Base-by-base conservation (phyloP, 306 rosid species). In the Lupinus albus region DNA sequence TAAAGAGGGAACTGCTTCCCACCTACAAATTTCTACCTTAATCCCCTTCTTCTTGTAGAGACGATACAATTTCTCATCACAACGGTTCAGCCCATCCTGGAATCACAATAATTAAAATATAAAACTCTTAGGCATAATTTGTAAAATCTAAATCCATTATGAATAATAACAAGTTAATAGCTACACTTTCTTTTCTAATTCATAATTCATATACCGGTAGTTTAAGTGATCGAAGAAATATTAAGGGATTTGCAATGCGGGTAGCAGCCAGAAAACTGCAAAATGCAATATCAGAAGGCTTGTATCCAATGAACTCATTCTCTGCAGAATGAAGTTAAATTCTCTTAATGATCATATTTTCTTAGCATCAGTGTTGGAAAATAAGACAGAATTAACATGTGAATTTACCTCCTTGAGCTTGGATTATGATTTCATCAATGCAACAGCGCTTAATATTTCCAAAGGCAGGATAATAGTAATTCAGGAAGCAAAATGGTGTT, bases 371-470 rank as follows among this genome's bases (percentile, higher is more conserved):
- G 14, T 25, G 35, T 38, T 25, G 32, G 15, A 20, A 35, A 66
- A 56, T 36, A 9, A 25, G 30, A 56, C 1, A 15, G 15, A 47
- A 20, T 18, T 13, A 53, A 12, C 8, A 3, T 21, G 42, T 17
- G 7, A 62, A 36, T 39, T 60, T 52, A 76, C 80, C 80, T 41
- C 69, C 75, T 42, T 59, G 70, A 68, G 75, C 47, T 8, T 76
- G 75, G 35, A 68, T 44, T 20, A 76, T 51, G 57, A 68, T 76
- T 65, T 76, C 70, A 61, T 68, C 42, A 4, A 68, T 76, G 46
- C 51, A 28, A 55, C 59, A 70, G 3, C 58, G 70, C 7, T 16
- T 68, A 36, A 68, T 51, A 30, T 70, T 64, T 9, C 79, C 73
- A 12, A 60, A 68, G n/a, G 0, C 2, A 16, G 51, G 57, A 42